These are phyloP conservation scores for Cordyceps cicadae DNA, from an alignment of 2,329 filamentous ascomycete genomes.

Conservation along the genomic window DNA sequence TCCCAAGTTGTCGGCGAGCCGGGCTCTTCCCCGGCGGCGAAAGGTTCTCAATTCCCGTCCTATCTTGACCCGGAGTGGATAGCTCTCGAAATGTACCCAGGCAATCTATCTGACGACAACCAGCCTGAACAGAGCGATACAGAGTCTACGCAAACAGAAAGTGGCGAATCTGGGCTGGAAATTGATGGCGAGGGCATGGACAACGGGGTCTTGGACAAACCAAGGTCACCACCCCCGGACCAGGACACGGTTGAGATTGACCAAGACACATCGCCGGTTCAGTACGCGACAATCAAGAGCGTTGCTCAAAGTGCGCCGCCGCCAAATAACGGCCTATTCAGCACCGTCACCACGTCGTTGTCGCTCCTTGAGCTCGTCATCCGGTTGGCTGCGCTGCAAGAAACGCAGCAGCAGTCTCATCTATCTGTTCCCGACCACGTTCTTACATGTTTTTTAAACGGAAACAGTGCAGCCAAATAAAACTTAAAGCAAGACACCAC, in stretches of 20 bases:
- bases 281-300: background rate
- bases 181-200: constrained; percentile 10
- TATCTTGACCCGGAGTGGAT: constrained; percentile 79
- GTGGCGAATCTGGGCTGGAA: constrained; percentile 39
- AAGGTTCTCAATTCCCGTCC: constrained; percentile 13
- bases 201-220: background rate
- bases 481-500: background rate
- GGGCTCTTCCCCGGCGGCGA: constrained; percentile 25
- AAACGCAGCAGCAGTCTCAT: constrained; percentile 84
- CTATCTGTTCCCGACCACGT: constrained; percentile 86
- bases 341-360: constrained; percentile 45
- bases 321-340: constrained; percentile 29
- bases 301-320: too few species aligned
- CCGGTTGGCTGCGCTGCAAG: constrained; percentile 76
- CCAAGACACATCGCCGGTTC: background rate
- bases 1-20: too few species aligned
- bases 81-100: constrained; percentile 69
- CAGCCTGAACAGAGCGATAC: constrained; percentile 41
- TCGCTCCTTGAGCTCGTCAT: constrained; percentile 85
- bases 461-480: background rate
- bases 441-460: constrained; percentile 69
- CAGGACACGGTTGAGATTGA: background rate
- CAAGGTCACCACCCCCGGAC: background rate
- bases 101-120: background rate
- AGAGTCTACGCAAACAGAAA: constrained; percentile 25